Base-by-base conservation (phyloP, 306 rosid genomes). In the Argentina anserina region DNA sequence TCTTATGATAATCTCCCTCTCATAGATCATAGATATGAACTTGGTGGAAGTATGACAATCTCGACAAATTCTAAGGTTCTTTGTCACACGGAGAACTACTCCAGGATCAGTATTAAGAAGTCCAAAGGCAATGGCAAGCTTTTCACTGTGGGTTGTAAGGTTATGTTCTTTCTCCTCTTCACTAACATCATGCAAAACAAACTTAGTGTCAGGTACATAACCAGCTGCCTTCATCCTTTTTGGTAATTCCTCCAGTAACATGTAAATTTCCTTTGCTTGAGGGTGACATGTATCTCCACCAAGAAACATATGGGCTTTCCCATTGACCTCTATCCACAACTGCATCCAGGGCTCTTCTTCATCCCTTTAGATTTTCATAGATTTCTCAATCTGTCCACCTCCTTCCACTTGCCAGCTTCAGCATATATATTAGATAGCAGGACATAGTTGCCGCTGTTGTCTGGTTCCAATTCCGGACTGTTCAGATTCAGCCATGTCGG, bases 321-420 rank as follows among this genome's bases (percentile, higher is more conserved):
- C 75, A 13, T 66, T 58, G 43, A 78, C 69, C 78, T 72, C 78
- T 10, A 39, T 72, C 82, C 82, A 78, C 82, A 78, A 49, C 82
- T 78, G 46, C 82, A 67, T 47, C 82, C 82, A 17, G 82, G 82
- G 23, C 37, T 73, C 74, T 78, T 78, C 74, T 63, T 78, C 77
- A 78, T 45, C 74, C 82, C 82, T 28, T 14, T 69, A 4, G 29
- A 34, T 49, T 56, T 67, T 7, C 55, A 33, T 23, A 55, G 14
- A 46, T 34, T 73, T 73, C 82, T 65, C 61, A 72, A 65, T 42
- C 42, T 52, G 49, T 68, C 74, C 43, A 58, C 82, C 25, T 78
- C 70, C 43, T 67, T 73, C 82, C 82, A 78, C 74, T 66, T 43
- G 63, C 82, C 74, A 11, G 59, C 74, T 23, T 78, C 74, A 34